Conservation (phyloP, 768 basidiomycete genomes). For the Pisolithus tinctorius region DNA sequence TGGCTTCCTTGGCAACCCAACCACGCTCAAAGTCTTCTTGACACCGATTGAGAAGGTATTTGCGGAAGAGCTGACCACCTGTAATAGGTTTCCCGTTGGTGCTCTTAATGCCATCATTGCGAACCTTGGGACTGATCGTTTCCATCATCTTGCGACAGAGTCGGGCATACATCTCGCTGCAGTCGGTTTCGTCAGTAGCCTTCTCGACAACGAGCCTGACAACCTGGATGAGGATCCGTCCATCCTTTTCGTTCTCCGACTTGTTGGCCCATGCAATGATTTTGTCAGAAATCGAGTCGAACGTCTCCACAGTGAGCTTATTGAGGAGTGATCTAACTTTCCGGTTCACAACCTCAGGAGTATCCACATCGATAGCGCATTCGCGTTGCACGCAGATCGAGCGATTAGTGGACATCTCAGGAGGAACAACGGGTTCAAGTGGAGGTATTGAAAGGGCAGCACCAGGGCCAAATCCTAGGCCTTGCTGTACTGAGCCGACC, state of each 20-base stretch:
- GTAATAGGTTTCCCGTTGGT: constrained; percentile 81
- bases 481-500: constrained; percentile 29
- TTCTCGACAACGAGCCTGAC: constrained; percentile 96
- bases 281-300: constrained; percentile 92
- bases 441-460: constrained; percentile 11
- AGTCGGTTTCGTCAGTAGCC: constrained; percentile 91
- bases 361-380: constrained; percentile 43
- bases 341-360: constrained; percentile 82
- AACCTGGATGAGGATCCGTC: constrained; percentile 90
- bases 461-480: constrained; percentile 25
- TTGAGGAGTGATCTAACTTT: constrained; percentile 91
- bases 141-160: constrained; percentile 96
- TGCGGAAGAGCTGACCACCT: constrained; percentile 92
- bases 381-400: constrained; percentile 43
- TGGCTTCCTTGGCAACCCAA: constrained; percentile 84
- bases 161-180: constrained; percentile 97
- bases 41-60: constrained; percentile 93
- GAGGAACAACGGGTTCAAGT: constrained; percentile 69
- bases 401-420: constrained; percentile 73
- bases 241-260: constrained; percentile 87
- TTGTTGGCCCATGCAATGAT: constrained; percentile 94
- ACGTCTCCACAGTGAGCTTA: constrained; percentile 94
- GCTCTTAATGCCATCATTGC: constrained; percentile 80
- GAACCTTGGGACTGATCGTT: constrained; percentile 79
- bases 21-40: constrained; percentile 97